These are phyloP conservation scores for Trichoderma aggressivum DNA, from an alignment of 2,329 filamentous ascomycete species.

Conservation along the genomic window DNA sequence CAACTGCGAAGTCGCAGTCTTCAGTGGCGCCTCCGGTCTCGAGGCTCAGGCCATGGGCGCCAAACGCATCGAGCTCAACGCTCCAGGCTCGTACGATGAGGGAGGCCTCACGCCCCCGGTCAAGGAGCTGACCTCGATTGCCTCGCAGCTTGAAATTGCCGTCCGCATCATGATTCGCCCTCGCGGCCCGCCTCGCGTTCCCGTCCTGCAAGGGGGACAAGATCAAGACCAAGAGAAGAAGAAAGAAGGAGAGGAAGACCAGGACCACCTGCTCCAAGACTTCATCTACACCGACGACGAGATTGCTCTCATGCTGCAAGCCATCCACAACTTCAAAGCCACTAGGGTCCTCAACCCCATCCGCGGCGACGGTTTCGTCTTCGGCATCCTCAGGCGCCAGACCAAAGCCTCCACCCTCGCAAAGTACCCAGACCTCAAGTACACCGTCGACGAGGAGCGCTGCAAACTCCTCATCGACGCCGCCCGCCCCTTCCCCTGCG, in stretches of 20 bases:
- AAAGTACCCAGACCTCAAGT: conserved; percentile 3
- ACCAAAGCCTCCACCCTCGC: conserved; percentile 5
- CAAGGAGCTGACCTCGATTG: conserved; percentile 36
- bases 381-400: conserved; percentile 42
- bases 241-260: background rate
- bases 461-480: conserved; percentile 41
- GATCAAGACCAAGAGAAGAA: background rate
- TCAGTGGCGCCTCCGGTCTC: conserved; percentile 42
- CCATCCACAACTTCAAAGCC: conserved; percentile 38
- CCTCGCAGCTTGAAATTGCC: conserved; percentile 33
- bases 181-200: conserved; percentile 26
- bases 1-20: conserved; percentile 49
- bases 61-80: conserved; percentile 53
- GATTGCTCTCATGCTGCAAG: conserved; percentile 40
- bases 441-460: conserved; percentile 39
- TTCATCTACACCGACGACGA: conserved; percentile 50
- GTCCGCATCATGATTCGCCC: conserved; percentile 57
- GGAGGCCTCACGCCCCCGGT: conserved; percentile 52
- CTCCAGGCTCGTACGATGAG: conserved; percentile 44
- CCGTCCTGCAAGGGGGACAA: background rate
- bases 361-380: conserved; percentile 55
- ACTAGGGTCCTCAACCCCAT: conserved; percentile 36
- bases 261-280: conserved; percentile 30
- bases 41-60: conserved; percentile 43
- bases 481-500: conserved; percentile 42